These are phyloP conservation scores for Notholithocarpus densiflorus DNA, from an alignment of 306 rosid genomes.

Conservation along the genomic window DNA sequence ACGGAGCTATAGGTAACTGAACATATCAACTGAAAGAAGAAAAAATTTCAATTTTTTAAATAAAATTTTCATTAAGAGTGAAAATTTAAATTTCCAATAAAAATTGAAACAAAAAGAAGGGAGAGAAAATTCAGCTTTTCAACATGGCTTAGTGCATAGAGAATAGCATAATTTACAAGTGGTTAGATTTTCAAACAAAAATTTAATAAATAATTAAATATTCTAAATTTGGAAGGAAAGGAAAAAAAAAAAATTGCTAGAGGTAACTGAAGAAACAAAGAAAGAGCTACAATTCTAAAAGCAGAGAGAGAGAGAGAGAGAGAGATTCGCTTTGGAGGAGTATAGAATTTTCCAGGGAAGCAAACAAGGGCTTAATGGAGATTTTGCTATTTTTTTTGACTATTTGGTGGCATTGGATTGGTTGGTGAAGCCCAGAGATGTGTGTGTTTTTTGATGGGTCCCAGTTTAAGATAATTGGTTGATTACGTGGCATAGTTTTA, in stretches of 20 bases:
- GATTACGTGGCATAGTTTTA: background rate
- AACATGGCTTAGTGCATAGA: too few relatives aligned
- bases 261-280: background rate
- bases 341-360: constrained; percentile 6
- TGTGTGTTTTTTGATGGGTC: constrained; percentile 8
- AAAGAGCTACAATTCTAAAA: background rate
- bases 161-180: too few relatives aligned
- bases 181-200: too few relatives aligned
- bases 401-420: background rate
- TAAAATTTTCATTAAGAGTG: background rate
- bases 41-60: too few relatives aligned
- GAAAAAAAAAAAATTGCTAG: background rate
- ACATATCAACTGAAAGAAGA: background rate
- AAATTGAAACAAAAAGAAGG: background rate
- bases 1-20: too few relatives aligned
- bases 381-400: background rate
- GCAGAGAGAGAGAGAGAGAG: background rate
- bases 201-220: too few relatives aligned
- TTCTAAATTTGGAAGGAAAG: background rate
- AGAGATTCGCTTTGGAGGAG: background rate
- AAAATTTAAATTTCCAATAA: background rate
- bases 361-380: constrained; percentile 3
- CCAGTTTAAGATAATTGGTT: background rate
- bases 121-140: background rate
- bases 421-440: background rate